phyloP scores from a whole-genome alignment of 2,329 filamentous ascomycete species.

The Aspergillus luchuensis region DNA sequence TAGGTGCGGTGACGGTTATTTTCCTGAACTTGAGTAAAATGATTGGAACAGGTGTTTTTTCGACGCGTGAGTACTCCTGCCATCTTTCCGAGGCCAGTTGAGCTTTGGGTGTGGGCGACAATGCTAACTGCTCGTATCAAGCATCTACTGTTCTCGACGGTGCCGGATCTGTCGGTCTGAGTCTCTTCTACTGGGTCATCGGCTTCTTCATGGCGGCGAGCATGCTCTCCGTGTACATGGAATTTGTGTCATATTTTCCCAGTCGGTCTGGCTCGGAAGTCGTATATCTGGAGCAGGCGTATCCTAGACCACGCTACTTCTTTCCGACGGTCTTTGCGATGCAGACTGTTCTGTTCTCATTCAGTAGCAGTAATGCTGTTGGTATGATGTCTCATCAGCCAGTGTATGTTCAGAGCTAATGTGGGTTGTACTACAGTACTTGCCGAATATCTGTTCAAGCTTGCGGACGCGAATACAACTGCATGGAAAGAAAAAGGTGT shows the following conservation, averaged over 20 bases:
- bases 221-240: conserved; percentile 62
- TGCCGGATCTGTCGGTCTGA: conserved; percentile 64
- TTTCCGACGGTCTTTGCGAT: conserved; percentile 67
- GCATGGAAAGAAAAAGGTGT: conserved; percentile 69
- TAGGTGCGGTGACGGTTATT: conserved; percentile 58
- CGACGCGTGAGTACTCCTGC: conserved; percentile 56
- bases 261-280: conserved; percentile 67
- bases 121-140: conserved; percentile 27
- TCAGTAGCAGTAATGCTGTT: conserved; percentile 66
- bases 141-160: conserved; percentile 60
- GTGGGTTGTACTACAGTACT: conserved; percentile 48
- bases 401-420: not conserved
- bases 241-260: conserved; percentile 66
- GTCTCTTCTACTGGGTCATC: conserved; percentile 66
- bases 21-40: conserved; percentile 65
- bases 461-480: conserved; percentile 53
- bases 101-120: not conserved
- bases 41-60: conserved; percentile 66
- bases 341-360: conserved; percentile 64
- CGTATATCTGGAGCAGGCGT: conserved; percentile 69
- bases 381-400: conserved; percentile 32
- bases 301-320: conserved; percentile 64
- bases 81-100: not conserved
- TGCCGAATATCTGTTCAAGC: conserved; percentile 64
- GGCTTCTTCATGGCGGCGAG: conserved; percentile 61